Conservation (phyloP, 805 yeast species). For the Saccharomycopsis schoenii region DNA sequence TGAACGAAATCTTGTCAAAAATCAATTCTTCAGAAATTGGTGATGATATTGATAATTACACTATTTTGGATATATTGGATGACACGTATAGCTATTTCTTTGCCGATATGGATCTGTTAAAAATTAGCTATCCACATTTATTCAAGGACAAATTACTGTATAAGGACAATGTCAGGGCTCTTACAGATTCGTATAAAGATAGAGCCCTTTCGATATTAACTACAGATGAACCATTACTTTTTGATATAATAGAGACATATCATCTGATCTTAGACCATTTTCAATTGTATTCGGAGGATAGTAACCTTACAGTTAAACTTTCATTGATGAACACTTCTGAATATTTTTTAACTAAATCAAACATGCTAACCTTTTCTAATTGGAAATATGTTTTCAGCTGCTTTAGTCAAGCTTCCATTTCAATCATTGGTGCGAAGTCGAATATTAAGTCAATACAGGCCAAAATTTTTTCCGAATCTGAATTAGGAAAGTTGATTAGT, state of each 20-base stretch:
- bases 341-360: slow-evolving; percentile 8
- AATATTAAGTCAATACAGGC: background rate
- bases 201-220: background rate
- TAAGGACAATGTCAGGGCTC: background rate
- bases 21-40: background rate
- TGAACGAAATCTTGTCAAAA: background rate
- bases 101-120: background rate
- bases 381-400: slow-evolving; percentile 7
- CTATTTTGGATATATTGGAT: slow-evolving; percentile 12
- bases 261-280: slow-evolving; percentile 5
- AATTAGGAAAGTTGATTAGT: background rate
- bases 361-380: slow-evolving; percentile 6
- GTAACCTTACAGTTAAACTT: background rate
- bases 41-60: background rate
- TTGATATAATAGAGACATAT: slow-evolving; percentile 3
- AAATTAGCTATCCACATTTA: slow-evolving; percentile 3
- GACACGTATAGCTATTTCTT: background rate
- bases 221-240: slow-evolving; percentile 1
- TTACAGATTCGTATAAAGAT: background rate
- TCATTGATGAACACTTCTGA: slow-evolving; percentile 7
- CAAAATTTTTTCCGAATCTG: background rate
- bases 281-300: slow-evolving; percentile 7
- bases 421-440: background rate
- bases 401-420: background rate
- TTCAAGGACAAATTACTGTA: slow-evolving; percentile 5